Percentiles rank a stretch among this genome's conserved stretches.
Evolutionary conservation across 371 early-diverging fungal genomes (phyloP).

Genomic region (Gilbertella persicaria): DNA sequence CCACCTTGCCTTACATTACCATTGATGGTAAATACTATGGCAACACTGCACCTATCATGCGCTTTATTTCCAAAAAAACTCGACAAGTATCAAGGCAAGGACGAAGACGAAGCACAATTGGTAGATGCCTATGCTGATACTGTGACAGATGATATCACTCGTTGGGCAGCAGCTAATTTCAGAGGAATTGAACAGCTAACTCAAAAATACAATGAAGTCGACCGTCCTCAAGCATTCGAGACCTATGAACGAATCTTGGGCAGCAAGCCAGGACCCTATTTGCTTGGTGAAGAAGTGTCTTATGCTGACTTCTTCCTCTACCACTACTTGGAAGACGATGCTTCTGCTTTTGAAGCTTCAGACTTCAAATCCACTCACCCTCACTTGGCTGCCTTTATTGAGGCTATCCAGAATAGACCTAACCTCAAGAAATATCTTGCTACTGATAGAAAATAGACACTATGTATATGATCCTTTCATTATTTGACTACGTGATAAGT

Average conservation of each 20-base stretch:
- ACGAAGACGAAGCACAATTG: neutral
- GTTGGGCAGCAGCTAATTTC: neutral
- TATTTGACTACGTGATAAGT: no score
- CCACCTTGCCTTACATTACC: slow-evolving; percentile 1
- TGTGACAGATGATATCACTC: neutral
- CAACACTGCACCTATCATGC: neutral
- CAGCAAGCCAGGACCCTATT: neutral
- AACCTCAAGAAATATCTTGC: neutral
- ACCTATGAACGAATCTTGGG: neutral
- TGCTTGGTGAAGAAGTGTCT: neutral
- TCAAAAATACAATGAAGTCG: neutral
- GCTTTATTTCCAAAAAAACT: neutral
- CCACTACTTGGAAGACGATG: neutral
- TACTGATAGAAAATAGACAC: no score
- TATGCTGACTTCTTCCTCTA: slow-evolving; percentile 2
- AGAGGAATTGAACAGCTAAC: neutral
- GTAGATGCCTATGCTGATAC: neutral
- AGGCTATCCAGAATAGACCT: neutral
- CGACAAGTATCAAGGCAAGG: neutral
- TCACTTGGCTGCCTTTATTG: neutral
- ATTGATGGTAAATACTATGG: neutral
- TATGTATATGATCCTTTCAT: no score
- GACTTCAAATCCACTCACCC: neutral
- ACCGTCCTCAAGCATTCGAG: neutral
- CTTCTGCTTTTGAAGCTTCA: no score